Evolutionary conservation across 441 rosid species (phyloP).

Genomic region (Breynia disticha): DNA sequence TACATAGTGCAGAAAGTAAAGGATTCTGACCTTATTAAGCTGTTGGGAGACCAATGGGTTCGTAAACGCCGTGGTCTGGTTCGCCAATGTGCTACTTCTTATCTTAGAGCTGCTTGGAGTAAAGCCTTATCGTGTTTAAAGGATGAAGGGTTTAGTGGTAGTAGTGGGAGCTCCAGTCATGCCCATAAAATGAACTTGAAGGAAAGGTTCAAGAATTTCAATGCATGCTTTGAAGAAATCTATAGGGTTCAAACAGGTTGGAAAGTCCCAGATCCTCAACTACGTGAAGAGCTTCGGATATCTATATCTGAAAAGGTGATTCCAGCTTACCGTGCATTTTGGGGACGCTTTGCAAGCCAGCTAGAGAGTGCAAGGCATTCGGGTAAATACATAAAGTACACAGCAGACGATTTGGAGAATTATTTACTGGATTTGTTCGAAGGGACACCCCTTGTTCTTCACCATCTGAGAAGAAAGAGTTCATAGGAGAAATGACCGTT

Average conservation of each 20-base stretch:
- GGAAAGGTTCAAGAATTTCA: slow-evolving; percentile 85
- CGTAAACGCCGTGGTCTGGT: slow-evolving; percentile 73
- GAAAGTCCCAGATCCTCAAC: slow-evolving; percentile 94
- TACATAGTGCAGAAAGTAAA: slow-evolving; percentile 89
- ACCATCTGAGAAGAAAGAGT: slow-evolving; percentile 69
- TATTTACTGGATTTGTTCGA: slow-evolving; percentile 75
- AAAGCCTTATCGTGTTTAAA: slow-evolving; percentile 68
- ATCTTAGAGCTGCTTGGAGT: slow-evolving; percentile 86
- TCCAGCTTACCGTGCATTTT: slow-evolving; percentile 84
- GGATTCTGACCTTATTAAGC: slow-evolving; percentile 64
- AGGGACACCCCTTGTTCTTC: slow-evolving; percentile 74
- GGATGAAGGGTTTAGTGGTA: slow-evolving; percentile 56
- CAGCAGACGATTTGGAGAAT: slow-evolving; percentile 84
- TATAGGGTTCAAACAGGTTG: slow-evolving; percentile 87
- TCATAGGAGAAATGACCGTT: slow-evolving; percentile 27
- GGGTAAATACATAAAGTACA: slow-evolving; percentile 87
- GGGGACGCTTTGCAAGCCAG: slow-evolving; percentile 74
- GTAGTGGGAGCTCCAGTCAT: slow-evolving; percentile 52
- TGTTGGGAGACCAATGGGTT: slow-evolving; percentile 90
- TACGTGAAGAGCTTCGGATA: slow-evolving; percentile 88
- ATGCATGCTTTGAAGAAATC: slow-evolving; percentile 80
- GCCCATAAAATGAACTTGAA: slow-evolving; percentile 71
- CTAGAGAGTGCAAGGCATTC: slow-evolving; percentile 76
- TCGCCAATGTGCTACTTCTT: slow-evolving; percentile 77
- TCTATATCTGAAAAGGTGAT: slow-evolving; percentile 84